These are phyloP conservation scores for Bruguiera gymnorhiza DNA, from an alignment of 345 rosid species.

Conservation along the genomic window DNA sequence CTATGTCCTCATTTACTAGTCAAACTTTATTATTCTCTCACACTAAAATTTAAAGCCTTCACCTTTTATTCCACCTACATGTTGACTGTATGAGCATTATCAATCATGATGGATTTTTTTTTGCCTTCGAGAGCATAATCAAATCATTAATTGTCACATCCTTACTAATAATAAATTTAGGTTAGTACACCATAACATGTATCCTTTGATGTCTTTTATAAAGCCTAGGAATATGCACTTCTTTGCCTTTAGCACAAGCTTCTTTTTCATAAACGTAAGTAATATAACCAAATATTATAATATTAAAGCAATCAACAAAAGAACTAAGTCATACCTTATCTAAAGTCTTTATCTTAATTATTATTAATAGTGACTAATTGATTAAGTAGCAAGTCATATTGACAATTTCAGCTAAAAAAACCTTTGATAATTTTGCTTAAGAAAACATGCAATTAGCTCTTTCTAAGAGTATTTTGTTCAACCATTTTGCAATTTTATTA, in stretches of 20 bases:
- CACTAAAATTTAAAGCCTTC: no score
- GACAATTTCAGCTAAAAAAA: not conserved
- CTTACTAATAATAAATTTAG: not conserved
- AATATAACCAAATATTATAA: not conserved
- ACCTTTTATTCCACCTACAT: no score
- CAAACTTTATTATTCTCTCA: no score
- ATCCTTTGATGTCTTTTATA: not conserved
- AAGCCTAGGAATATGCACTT: not conserved
- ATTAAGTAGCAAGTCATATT: not conserved
- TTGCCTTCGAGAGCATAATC: not conserved
- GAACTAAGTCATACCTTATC: not conserved
- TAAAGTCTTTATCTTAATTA: not conserved
- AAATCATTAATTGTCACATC: not conserved
- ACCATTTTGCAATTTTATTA: not conserved
- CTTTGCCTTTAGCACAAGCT: rapidly evolving
- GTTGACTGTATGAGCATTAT: no score
- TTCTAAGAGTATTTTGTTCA: not conserved
- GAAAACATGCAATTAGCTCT: not conserved
- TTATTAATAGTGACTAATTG: not conserved
- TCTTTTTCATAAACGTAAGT: not conserved
- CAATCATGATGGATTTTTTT: no score
- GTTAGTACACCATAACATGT: not conserved
- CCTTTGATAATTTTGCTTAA: not conserved
- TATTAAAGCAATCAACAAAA: not conserved
- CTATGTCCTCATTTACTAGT: no score